Evolutionary conservation across 2,329 filamentous ascomycete species (phyloP).

Genomic region (Neopestalotiopsis sp.): DNA sequence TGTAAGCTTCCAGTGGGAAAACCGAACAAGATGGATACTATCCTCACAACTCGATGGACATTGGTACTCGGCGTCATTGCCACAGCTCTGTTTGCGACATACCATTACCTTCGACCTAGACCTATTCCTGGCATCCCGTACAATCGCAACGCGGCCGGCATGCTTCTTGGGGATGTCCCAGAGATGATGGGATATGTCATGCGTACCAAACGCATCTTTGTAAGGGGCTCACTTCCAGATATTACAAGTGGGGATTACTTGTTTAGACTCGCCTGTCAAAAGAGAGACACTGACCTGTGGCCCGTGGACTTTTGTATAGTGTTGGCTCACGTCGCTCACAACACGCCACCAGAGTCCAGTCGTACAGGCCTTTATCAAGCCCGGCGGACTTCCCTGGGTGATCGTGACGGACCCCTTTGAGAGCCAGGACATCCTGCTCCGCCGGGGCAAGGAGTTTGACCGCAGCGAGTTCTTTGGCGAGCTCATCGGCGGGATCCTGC

Average conservation of each 20-base stretch:
- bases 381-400: conserved; percentile 48
- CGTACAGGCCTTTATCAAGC: conserved; percentile 52
- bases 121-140: conserved; percentile 53
- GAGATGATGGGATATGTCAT: conserved; percentile 43
- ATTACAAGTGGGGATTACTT: neutral
- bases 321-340: conserved; percentile 37
- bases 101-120: conserved; percentile 40
- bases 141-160: conserved; percentile 40
- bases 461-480: conserved; percentile 40
- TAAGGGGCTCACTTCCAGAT: conserved; percentile 21
- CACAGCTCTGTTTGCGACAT: conserved; percentile 23
- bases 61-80: conserved; percentile 6
- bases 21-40: conserved; percentile 11
- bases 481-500: conserved; percentile 38
- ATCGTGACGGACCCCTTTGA: conserved; percentile 49
- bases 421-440: conserved; percentile 49
- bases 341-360: conserved; percentile 44
- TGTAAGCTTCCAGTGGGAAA: neutral
- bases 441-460: conserved; percentile 51
- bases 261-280: neutral
- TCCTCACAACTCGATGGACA: neutral
- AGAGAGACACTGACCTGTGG: neutral
- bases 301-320: conserved; percentile 25
- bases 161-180: conserved; percentile 49
- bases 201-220: conserved; percentile 39